Evolutionary conservation across 2,329 filamentous ascomycete species (phyloP), one percentile per base, ranked within the genome.

Genomic region (Penicillium thymicola): DNA sequence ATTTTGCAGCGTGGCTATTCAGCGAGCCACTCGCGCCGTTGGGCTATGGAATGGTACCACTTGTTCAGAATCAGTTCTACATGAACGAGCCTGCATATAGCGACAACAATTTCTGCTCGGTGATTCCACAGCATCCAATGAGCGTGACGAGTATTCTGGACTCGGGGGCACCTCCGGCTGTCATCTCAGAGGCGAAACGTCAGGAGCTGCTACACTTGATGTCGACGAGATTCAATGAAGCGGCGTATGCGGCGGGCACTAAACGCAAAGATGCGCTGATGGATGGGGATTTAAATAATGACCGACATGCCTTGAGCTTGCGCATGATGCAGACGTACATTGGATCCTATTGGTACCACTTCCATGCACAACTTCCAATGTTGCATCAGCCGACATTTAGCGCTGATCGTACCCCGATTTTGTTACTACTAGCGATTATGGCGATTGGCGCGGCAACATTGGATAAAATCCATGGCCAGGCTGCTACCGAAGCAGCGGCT

Each of bases 291-390:
- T 84, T 89, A 51, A 84, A 86, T 54, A 78, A 80, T 46, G 78
- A 82, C 43, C 73, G 74, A 28, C 85, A 87, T 65, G 81, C 85
- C 37, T 78, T 97, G 59, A 96, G 93, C 72, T 81, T 92, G 66
- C 86, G 89, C 67, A 97, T 96, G 90, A 95, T 97, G 89, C 91
- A 97, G 75, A 88, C 87, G 3, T 97, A 97, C 69, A 92, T 96
- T 63, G 84, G 87, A 11, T 96, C 92, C 2, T 99, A 95, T 73
- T 99, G 94, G 94, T 82, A 89, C 51, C 89, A 97, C 72, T 96
- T 97, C 68, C 95, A 94, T 72, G 89, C 92, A 52, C 94, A 97
- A 72, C 82, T 97, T 61, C 94, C 94, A 1, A 96, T 99, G 58
- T 79, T 97, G 46, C 94, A 99, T 74, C 91, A 92, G 69, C 92